Evolutionary conservation across 345 rosid species (phyloP).

Genomic region (Geranium rotundifolium): DNA sequence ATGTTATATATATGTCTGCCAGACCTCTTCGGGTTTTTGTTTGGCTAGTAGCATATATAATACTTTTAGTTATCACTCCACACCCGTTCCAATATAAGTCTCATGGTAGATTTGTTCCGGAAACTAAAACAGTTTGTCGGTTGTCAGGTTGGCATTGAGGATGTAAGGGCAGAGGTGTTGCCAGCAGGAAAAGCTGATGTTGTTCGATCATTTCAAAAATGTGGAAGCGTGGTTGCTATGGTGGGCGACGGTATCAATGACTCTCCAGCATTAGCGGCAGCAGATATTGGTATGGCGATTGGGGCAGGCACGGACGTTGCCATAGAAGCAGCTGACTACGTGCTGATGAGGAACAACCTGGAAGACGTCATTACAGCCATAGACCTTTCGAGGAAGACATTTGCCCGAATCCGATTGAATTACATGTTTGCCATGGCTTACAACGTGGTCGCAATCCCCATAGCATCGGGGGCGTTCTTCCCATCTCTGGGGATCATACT

Average conservation of each 20-base stretch:
- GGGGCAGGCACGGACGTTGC: constrained; percentile 32
- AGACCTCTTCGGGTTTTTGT: too few species aligned
- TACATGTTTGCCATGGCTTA: constrained; percentile 29
- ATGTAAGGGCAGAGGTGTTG: neutral
- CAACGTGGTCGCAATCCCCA: constrained; percentile 23
- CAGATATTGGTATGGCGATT: constrained; percentile 32
- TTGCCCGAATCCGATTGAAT: constrained; percentile 23
- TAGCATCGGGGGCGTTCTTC: constrained; percentile 23
- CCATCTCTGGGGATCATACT: constrained; percentile 16
- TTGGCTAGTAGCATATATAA: too few species aligned
- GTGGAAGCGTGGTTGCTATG: constrained; percentile 27
- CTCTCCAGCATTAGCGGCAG: constrained; percentile 29
- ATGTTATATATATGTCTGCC: too few species aligned
- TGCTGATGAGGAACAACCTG: constrained; percentile 28
- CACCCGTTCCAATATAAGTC: too few species aligned
- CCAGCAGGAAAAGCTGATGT: neutral
- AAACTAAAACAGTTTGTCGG: neutral
- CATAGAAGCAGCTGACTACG: constrained; percentile 32
- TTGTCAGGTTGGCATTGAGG: neutral
- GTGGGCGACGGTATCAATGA: constrained; percentile 36
- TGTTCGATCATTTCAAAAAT: neutral
- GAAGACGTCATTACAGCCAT: constrained; percentile 27
- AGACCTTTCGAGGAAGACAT: constrained; percentile 27
- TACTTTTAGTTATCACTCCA: too few species aligned
- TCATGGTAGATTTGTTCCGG: neutral